These are phyloP conservation scores for Phyllosticta paracitricarpa DNA, from an alignment of 2,329 filamentous ascomycete genomes.

Conservation along the genomic window DNA sequence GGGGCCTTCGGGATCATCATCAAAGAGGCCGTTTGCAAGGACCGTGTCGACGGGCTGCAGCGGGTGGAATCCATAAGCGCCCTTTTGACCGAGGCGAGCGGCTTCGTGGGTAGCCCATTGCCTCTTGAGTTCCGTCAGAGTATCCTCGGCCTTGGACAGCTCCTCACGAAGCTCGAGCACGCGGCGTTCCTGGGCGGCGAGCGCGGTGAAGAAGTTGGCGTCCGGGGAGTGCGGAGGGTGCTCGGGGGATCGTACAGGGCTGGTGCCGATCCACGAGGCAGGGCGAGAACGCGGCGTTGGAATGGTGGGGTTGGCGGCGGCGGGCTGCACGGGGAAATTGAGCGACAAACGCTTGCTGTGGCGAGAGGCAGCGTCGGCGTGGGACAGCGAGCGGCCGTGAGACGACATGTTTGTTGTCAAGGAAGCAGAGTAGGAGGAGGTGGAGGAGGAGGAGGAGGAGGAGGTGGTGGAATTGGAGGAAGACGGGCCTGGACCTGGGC, in stretches of 20 bases:
- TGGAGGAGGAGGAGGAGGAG: background rate
- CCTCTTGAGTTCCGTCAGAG: constrained; percentile 67
- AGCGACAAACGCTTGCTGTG: constrained; percentile 38
- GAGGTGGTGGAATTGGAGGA: constrained; percentile 5
- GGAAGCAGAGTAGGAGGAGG: constrained; percentile 11
- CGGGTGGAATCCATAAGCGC: constrained; percentile 37
- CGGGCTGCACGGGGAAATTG: constrained; percentile 37
- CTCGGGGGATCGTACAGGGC: constrained; percentile 21
- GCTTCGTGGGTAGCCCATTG: constrained; percentile 74
- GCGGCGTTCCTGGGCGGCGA: constrained; percentile 82
- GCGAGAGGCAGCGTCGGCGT: constrained; percentile 22
- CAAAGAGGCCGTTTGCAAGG: constrained; percentile 21
- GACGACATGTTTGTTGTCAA: constrained; percentile 13
- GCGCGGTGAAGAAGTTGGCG: constrained; percentile 64
- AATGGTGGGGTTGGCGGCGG: constrained; percentile 17
- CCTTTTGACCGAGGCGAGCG: constrained; percentile 55
- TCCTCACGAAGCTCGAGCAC: constrained; percentile 90
- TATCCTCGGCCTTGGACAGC: constrained; percentile 68
- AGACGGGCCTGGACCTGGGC: constrained; percentile 7
- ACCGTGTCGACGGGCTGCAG: constrained; percentile 44
- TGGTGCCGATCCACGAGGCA: constrained; percentile 28
- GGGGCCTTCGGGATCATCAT: constrained; percentile 37
- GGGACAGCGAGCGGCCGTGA: constrained; percentile 25
- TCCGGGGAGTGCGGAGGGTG: constrained; percentile 18
- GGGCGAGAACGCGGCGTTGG: constrained; percentile 26